Evolutionary conservation across 768 basidiomycete species (phyloP).

Genomic region (Boletellus sp.): DNA sequence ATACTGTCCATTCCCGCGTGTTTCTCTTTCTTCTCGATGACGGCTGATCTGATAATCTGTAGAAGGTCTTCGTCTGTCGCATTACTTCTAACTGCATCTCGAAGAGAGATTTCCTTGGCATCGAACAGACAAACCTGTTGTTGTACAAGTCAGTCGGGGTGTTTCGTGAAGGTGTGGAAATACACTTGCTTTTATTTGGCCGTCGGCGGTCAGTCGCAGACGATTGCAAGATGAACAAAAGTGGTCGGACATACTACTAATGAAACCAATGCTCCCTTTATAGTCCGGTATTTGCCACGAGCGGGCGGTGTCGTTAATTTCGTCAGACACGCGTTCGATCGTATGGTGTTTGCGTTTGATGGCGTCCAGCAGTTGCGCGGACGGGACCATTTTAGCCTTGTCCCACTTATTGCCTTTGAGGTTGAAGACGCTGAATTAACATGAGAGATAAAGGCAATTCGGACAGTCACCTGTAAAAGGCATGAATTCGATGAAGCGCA

Average conservation of each 20-base stretch:
- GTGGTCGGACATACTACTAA: conserved; percentile 92
- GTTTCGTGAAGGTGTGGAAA: not conserved
- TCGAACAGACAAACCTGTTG: conserved; percentile 83
- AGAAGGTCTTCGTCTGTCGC: conserved; percentile 62
- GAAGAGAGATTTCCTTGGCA: conserved; percentile 76
- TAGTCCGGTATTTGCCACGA: conserved; percentile 74
- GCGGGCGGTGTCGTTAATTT: conserved; percentile 76
- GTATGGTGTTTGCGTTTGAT: conserved; percentile 48
- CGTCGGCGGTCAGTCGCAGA: conserved; percentile 83
- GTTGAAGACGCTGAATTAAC: conserved; percentile 1
- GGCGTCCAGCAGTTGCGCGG: conserved; percentile 53
- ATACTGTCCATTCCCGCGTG: conserved; percentile 84
- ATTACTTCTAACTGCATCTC: conserved; percentile 67
- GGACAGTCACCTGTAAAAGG: conserved; percentile 70
- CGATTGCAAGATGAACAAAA: conserved; percentile 86
- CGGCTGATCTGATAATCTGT: conserved; percentile 57
- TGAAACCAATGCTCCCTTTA: conserved; percentile 75
- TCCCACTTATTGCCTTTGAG: conserved; percentile 80
- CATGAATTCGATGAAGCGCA: conserved; percentile 94
- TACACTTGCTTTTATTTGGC: conserved; percentile 71
- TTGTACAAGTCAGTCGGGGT: conserved; percentile 2
- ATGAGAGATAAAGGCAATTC: not conserved
- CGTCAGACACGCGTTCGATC: conserved; percentile 58
- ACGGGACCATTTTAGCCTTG: conserved; percentile 76
- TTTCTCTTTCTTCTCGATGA: conserved; percentile 70